A percentile compares a stretch with the other conserved stretches of the same genome.
These are phyloP conservation scores for Chlorella sp. DNA, from an alignment of 139 green algal genomes.

Conservation along the genomic window DNA sequence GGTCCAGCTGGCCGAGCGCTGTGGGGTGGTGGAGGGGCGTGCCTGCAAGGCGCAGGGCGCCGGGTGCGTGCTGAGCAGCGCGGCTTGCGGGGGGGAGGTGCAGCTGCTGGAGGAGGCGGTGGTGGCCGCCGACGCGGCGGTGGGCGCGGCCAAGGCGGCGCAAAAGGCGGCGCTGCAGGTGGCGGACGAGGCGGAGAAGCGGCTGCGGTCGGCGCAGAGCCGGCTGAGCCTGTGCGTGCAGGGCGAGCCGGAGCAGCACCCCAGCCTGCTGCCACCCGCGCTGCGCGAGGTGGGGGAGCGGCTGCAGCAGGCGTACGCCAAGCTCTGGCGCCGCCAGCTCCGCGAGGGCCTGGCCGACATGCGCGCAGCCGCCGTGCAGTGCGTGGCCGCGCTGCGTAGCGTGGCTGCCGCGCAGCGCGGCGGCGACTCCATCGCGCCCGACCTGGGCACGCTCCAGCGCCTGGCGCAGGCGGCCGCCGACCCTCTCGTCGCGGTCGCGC, in stretches of 20 bases:
- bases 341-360: conserved; percentile 30
- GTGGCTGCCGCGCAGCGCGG: neutral
- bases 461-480: conserved; percentile 37
- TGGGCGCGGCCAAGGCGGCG: conserved; percentile 14
- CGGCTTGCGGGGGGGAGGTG: neutral
- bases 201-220: conserved; percentile 18
- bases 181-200: conserved; percentile 8
- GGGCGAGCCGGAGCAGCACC: neutral
- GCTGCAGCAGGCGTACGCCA: conserved; percentile 39
- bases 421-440: conserved; percentile 1
- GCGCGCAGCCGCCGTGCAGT: conserved; percentile 9
- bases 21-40: neutral
- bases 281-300: conserved; percentile 11
- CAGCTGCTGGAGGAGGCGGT: conserved; percentile 4
- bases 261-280: conserved; percentile 21
- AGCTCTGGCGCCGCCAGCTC: conserved; percentile 38
- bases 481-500: conserved; percentile 47
- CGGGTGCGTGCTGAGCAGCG: neutral
- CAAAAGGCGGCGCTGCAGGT: conserved; percentile 11
- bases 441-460: conserved; percentile 37
- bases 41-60: neutral
- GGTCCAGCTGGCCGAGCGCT: neutral
- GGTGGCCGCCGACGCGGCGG: conserved; percentile 21
- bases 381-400: conserved; percentile 13
- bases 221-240: conserved; percentile 29